phyloP scores from a whole-genome alignment of 768 basidiomycete species.

The Phanerochaete sordida region DNA sequence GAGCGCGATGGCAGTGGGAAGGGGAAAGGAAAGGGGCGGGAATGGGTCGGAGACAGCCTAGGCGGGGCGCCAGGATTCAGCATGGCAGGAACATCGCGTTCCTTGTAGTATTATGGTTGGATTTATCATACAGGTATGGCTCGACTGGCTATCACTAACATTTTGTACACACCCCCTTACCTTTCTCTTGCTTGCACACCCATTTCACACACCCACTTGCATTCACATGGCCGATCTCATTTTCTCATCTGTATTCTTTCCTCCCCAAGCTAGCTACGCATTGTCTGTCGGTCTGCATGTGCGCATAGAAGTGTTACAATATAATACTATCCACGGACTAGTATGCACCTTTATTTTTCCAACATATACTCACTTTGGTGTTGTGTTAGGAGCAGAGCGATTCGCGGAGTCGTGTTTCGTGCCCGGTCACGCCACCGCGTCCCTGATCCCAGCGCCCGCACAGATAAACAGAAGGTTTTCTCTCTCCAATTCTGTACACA shows the following conservation, averaged over 20 bases:
- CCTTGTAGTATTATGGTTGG: slow-evolving; percentile 4
- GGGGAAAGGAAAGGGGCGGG: slow-evolving; percentile 62
- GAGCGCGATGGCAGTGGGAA: slow-evolving; percentile 38
- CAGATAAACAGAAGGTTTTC: background rate
- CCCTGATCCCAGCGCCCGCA: background rate
- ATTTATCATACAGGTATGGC: slow-evolving; percentile 2
- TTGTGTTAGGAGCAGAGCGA: background rate
- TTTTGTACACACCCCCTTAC: slow-evolving; percentile 2
- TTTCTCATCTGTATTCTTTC: slow-evolving; percentile 6
- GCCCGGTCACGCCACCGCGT: slow-evolving; percentile 6
- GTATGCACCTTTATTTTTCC: background rate
- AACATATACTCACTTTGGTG: background rate
- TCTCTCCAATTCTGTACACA: background rate
- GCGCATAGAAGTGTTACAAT: slow-evolving; percentile 12
- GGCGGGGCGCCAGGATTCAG: slow-evolving; percentile 13
- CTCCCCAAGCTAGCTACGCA: slow-evolving; percentile 8
- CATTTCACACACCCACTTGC: slow-evolving; percentile 9
- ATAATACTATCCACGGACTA: slow-evolving; percentile 14
- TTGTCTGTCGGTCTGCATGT: slow-evolving; percentile 5
- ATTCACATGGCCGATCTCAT: slow-evolving; percentile 10
- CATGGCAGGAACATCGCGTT: slow-evolving; percentile 12
- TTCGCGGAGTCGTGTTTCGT: background rate
- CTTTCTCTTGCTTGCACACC: slow-evolving; percentile 12
- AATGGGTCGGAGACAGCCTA: slow-evolving; percentile 36
- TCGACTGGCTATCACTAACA: slow-evolving; percentile 6